phyloP scores from a whole-genome alignment of 2,329 filamentous ascomycete species.

The Colletotrichum liriopes region DNA sequence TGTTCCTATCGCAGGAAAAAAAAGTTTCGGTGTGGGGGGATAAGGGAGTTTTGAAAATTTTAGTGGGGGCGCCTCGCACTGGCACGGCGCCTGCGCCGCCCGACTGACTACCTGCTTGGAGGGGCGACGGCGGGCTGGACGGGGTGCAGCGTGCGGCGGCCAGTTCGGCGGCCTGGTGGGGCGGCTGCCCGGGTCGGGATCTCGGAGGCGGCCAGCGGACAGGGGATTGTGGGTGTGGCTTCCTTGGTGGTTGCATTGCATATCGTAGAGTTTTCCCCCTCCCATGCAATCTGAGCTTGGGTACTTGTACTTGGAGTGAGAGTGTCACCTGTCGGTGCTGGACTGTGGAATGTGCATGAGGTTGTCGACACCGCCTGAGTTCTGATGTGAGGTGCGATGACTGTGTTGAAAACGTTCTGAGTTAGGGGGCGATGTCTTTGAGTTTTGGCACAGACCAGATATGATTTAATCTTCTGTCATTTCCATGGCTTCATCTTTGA shows the following conservation, averaged over 20 bases:
- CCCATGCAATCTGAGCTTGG: background rate
- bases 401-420: no score
- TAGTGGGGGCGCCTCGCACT: conserved; percentile 5
- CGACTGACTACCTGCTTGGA: background rate
- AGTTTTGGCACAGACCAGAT: fast-evolving
- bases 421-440: background rate
- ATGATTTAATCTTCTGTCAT: fast-evolving
- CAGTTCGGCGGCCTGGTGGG: conserved; percentile 38
- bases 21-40: conserved; percentile 36
- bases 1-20: conserved; percentile 26
- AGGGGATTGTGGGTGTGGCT: background rate
- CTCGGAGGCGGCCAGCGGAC: background rate
- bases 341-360: background rate
- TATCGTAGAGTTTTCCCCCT: background rate
- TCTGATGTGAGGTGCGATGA: background rate
- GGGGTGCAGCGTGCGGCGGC: conserved; percentile 1
- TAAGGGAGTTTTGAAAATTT: conserved; percentile 13
- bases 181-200: background rate
- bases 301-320: background rate
- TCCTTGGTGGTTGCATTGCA: background rate
- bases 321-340: background rate
- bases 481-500: fast-evolving
- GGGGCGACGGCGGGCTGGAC: background rate
- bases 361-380: background rate
- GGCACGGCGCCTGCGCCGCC: conserved; percentile 9